Conservation (phyloP, 1,284 basidiomycete species). For the Leucoagaricus sp. region DNA sequence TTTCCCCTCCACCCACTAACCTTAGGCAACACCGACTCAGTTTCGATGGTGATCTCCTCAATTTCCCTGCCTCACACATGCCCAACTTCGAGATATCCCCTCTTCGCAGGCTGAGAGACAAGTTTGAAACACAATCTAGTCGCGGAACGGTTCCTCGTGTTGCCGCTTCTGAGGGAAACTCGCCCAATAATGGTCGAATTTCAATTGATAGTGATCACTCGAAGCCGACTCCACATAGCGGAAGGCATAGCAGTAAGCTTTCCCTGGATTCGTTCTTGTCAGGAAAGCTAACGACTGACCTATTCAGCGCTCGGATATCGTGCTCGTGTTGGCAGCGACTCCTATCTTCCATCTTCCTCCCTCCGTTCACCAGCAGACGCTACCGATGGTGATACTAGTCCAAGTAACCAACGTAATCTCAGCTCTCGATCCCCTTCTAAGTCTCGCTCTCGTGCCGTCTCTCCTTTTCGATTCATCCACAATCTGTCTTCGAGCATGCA, state of each 20-base stretch:
- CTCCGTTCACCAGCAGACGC: slow-evolving; percentile 2
- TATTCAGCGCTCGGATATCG: neutral
- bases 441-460: slow-evolving; percentile 39
- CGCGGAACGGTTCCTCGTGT: neutral
- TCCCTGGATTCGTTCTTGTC: neutral
- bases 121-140: slow-evolving; percentile 2
- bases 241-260: neutral
- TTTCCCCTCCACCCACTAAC: neutral
- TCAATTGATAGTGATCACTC: slow-evolving; percentile 1
- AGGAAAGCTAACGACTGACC: neutral
- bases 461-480: slow-evolving; percentile 44
- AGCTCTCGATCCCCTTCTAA: slow-evolving; percentile 34
- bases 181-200: neutral
- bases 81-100: slow-evolving; percentile 9
- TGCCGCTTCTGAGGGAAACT: slow-evolving; percentile 13
- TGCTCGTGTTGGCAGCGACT: slow-evolving; percentile 6
- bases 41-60: slow-evolving; percentile 8
- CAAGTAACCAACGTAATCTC: slow-evolving; percentile 21
- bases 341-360: slow-evolving; percentile 3
- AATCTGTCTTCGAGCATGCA: slow-evolving; percentile 39
- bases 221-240: neutral
- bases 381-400: slow-evolving; percentile 18
- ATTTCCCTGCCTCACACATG: slow-evolving; percentile 5
- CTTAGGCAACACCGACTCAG: slow-evolving; percentile 1
- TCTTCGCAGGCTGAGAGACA: slow-evolving; percentile 7